Evolutionary conservation across 1,284 basidiomycete species (phyloP).

Genomic region (Malassezia furfur): DNA sequence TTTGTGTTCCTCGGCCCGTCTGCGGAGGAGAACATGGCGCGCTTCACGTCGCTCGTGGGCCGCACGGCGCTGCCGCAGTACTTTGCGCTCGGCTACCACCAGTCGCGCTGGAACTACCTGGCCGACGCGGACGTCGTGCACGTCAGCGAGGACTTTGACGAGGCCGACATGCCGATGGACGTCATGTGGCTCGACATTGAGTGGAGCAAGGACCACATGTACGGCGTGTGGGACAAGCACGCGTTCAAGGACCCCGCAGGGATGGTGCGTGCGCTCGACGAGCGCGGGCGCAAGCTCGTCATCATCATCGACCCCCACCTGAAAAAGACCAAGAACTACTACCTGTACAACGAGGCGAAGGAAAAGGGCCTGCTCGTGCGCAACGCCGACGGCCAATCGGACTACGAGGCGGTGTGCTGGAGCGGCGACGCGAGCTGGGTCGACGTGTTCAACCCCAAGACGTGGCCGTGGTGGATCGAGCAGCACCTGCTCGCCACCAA

Average conservation of each 20-base stretch:
- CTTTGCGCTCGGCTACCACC: constrained; percentile 89
- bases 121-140: constrained; percentile 75
- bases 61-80: constrained; percentile 75
- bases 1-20: constrained; percentile 85
- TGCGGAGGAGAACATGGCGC: constrained; percentile 68
- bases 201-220: constrained; percentile 76
- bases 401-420: constrained; percentile 99
- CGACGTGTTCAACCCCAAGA: constrained; percentile 85
- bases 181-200: constrained; percentile 99
- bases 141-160: constrained; percentile 81
- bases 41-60: constrained; percentile 77
- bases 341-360: constrained; percentile 73
- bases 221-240: constrained; percentile 92
- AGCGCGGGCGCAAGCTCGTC: constrained; percentile 85
- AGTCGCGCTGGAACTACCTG: constrained; percentile 97
- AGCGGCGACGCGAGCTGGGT: constrained; percentile 88
- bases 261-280: constrained; percentile 82
- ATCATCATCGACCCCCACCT: constrained; percentile 94
- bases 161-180: constrained; percentile 77
- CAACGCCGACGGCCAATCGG: constrained; percentile 61
- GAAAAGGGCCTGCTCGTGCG: constrained; percentile 75
- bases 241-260: constrained; percentile 85
- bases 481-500: constrained; percentile 27
- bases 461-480: constrained; percentile 75
- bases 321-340: constrained; percentile 71